A percentile compares a stretch with the other conserved stretches of the same genome.
These are phyloP conservation scores for Clonostachys solani DNA, from an alignment of 2,329 filamentous ascomycete genomes.

Conservation along the genomic window DNA sequence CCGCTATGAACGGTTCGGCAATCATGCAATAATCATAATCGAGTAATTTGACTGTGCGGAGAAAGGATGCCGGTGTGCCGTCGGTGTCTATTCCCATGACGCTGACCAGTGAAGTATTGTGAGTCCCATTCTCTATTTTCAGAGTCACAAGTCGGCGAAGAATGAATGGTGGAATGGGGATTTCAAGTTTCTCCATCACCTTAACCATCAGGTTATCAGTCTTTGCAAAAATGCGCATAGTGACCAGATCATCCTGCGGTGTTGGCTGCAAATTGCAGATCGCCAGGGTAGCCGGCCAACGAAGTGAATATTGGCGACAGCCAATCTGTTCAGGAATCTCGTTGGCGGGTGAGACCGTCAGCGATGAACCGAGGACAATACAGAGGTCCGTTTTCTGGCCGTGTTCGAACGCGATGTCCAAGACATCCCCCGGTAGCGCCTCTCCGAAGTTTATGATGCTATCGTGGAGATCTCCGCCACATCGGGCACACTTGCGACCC, in stretches of 20 bases:
- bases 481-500: constrained; percentile 33
- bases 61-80: constrained; percentile 31
- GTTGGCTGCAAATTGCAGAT: constrained; percentile 45
- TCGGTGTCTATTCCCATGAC: constrained; percentile 32
- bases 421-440: constrained; percentile 17
- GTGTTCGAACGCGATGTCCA: constrained; percentile 25
- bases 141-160: constrained; percentile 25
- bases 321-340: constrained; percentile 31
- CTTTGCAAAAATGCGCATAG: constrained; percentile 25
- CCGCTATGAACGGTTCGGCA: constrained; percentile 26
- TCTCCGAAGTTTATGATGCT: constrained; percentile 42
- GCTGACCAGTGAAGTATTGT: constrained; percentile 16
- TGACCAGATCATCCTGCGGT: constrained; percentile 25
- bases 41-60: constrained; percentile 18
- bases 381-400: constrained; percentile 37
- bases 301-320: constrained; percentile 6
- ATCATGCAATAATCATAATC: no score
- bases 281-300: constrained; percentile 19
- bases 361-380: constrained; percentile 38
- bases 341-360: constrained; percentile 35
- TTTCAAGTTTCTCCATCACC: constrained; percentile 30
- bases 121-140: constrained; percentile 10
- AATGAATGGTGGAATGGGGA: constrained; percentile 29
- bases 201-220: constrained; percentile 31
- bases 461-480: constrained; percentile 30